Evolutionary conservation across 768 basidiomycete species (phyloP), one percentile per base, ranked within the genome.

Genomic region (Mycena chlorophos): DNA sequence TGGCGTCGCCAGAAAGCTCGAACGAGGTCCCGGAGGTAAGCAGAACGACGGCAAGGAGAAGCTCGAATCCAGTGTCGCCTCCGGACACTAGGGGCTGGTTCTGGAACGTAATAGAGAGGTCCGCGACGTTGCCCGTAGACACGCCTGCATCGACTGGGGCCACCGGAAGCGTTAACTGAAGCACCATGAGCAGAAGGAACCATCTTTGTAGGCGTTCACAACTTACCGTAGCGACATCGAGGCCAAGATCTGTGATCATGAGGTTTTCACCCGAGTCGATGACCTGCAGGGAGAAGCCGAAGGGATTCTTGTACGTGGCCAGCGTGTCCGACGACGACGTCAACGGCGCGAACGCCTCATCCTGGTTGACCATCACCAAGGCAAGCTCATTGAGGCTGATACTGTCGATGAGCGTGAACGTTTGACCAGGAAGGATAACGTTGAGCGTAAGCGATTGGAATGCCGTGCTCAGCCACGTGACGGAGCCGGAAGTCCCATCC

Each of bases 251-350:
- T 17, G 70, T 73, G 43, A 90, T 68, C 45, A 74, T 74, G 58
- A 89, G 79, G 22, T 78, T 76, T 63, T 88, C 76, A 1, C 77
- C 75, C 2, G 82, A 72, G 58, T 80, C 74, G 12, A 83, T 67
- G 22, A 87, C 84, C 63, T 88, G 86, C 51, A 89, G 66, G 12
- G 84, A 81, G 70, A 90, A 90, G 3, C 88, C 88, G 65, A 89
- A 89, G 1, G 88, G 88, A 68, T 89, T 90, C 68, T 80, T 81
- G 67, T 86, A 87, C 58, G 75, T 70, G 16, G 83, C 85, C 3
- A 83, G 51, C 0, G 83, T 84, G 49, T 73, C 68, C 37, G 78
- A 69, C 3, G 85, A 88, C 58, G 82, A 79, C 0, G 86, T 72
- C n/a, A 78, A 71, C 0, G 87, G 86, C 1, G 80, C 78, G 61